Evolutionary conservation across 2,329 filamentous ascomycete species (phyloP).

Genomic region (Trichoderma simmonsii): DNA sequence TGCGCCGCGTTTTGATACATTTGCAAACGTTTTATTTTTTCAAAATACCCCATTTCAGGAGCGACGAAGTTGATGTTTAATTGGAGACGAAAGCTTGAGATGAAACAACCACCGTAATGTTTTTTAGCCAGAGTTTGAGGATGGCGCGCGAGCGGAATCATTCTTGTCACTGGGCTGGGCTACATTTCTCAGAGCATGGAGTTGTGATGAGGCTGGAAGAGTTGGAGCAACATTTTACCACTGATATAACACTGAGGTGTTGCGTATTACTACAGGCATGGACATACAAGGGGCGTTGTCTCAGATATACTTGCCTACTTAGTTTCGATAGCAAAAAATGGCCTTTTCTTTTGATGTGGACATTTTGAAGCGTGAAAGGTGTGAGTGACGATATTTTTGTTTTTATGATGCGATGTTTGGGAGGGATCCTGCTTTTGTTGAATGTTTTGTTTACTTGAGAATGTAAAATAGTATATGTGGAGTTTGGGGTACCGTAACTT

Average conservation of each 20-base stretch:
- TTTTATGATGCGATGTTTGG: background rate
- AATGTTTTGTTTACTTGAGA: background rate
- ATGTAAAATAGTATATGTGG: background rate
- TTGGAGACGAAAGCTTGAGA: background rate
- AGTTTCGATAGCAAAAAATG: constrained; percentile 28
- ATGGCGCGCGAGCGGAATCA: background rate
- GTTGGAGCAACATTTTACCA: background rate
- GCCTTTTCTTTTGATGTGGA: constrained; percentile 14
- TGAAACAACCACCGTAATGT: background rate
- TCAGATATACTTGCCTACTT: constrained; percentile 22
- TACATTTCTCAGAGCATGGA: background rate
- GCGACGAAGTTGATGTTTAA: constrained; percentile 9
- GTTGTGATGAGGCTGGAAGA: background rate
- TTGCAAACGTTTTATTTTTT: constrained; percentile 14
- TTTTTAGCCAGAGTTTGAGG: background rate
- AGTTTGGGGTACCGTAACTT: background rate
- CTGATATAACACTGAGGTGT: constrained; percentile 1
- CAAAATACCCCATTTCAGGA: constrained; percentile 19
- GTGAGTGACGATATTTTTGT: background rate
- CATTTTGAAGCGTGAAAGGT: background rate
- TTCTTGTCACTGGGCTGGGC: background rate
- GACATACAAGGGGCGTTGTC: constrained; percentile 21
- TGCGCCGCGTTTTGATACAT: constrained; percentile 18
- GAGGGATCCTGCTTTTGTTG: background rate
- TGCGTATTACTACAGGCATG: constrained; percentile 19